phyloP scores from a whole-genome alignment of 768 basidiomycete species.

The Hydnomerulius pinastri region DNA sequence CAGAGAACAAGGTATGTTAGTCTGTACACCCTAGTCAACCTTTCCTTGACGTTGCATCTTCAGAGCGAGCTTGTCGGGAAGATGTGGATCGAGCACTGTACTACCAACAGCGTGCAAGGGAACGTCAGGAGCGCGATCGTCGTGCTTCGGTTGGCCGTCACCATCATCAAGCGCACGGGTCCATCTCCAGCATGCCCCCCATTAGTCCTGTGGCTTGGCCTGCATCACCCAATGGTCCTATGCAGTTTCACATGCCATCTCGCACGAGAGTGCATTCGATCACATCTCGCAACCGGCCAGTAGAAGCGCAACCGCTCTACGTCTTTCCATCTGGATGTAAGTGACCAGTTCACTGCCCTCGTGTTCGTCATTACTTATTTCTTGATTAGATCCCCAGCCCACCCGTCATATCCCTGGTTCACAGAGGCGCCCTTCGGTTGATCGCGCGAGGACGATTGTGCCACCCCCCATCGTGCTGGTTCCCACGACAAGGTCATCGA shows the following conservation, averaged over 20 bases:
- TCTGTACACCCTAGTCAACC: neutral
- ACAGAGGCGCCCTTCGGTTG: neutral
- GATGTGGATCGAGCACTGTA: neutral
- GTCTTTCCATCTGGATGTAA: slow-evolving; percentile 2
- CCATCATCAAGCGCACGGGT: neutral
- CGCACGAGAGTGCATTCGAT: neutral
- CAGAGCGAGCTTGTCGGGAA: slow-evolving; percentile 6
- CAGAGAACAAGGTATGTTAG: slow-evolving; percentile 9
- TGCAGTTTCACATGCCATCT: neutral
- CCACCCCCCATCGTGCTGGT: slow-evolving; percentile 3
- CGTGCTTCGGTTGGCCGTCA: neutral
- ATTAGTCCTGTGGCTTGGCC: neutral
- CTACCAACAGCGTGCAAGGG: neutral
- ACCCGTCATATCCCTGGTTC: neutral
- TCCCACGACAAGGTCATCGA: slow-evolving; percentile 2
- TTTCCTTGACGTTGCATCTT: neutral
- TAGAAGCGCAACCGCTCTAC: neutral
- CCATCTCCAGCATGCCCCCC: neutral
- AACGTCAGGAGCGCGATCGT: slow-evolving; percentile 4
- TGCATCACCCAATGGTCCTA: neutral
- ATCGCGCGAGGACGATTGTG: neutral
- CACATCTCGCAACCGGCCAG: neutral
- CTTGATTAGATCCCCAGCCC: slow-evolving; percentile 11
- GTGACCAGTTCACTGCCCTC: neutral
- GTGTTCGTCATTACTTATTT: neutral